Evolutionary conservation across 306 rosid genomes (phyloP).

Genomic region (Cucurbita ficifolia): DNA sequence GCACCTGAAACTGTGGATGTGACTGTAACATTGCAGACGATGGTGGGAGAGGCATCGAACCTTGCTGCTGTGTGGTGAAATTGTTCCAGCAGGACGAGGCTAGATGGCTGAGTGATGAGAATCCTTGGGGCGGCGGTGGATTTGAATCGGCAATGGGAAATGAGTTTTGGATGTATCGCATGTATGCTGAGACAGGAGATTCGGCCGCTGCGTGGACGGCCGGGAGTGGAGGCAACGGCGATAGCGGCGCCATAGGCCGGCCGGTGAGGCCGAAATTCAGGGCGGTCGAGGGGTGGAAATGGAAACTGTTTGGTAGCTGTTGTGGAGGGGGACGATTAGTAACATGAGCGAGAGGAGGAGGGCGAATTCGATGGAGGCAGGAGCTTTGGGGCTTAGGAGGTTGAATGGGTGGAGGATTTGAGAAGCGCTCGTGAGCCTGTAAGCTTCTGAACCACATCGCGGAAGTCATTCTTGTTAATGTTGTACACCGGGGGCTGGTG

Average conservation of each 20-base stretch:
- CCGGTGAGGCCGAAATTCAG: constrained; percentile 25
- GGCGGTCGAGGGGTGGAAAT: neutral
- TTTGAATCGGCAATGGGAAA: constrained; percentile 24
- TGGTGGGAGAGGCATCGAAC: neutral
- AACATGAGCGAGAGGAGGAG: constrained; percentile 77
- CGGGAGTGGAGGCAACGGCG: constrained; percentile 87
- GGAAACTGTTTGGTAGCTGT: constrained; percentile 9
- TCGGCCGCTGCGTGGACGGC: constrained; percentile 80
- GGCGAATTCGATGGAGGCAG: constrained; percentile 87
- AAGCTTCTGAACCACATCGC: constrained; percentile 91
- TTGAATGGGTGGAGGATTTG: constrained; percentile 52
- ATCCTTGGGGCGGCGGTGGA: constrained; percentile 43
- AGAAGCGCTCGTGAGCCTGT: constrained; percentile 79
- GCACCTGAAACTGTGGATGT: constrained; percentile 32
- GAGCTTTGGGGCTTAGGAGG: constrained; percentile 66
- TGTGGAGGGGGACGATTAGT: constrained; percentile 31
- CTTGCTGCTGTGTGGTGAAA: constrained; percentile 19
- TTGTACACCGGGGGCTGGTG: constrained; percentile 96
- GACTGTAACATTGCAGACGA: constrained; percentile 10
- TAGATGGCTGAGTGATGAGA: constrained; percentile 43
- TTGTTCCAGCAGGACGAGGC: constrained; percentile 53
- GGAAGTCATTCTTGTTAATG: constrained; percentile 89
- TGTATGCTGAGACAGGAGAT: constrained; percentile 78
- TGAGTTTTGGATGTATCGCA: constrained; percentile 56
- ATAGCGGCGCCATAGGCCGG: constrained; percentile 48